These are phyloP conservation scores for Bacidia rubella DNA, from an alignment of 495 filamentous ascomycete genomes.

Conservation along the genomic window DNA sequence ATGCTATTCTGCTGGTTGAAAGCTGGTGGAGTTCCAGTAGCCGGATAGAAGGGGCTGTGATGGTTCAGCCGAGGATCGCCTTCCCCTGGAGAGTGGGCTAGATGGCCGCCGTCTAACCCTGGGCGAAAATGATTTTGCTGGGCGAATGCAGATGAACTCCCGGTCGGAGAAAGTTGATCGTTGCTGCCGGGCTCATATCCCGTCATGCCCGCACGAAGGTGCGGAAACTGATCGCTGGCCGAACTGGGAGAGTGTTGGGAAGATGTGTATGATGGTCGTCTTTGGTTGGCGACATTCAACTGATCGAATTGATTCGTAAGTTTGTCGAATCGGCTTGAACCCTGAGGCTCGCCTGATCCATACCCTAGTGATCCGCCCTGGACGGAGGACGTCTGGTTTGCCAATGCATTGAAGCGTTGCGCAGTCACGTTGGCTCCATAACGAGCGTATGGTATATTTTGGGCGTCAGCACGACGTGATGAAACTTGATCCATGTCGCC, in stretches of 20 bases:
- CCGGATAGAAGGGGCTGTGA: constrained; percentile 45
- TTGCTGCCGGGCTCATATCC: neutral
- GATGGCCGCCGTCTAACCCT: constrained; percentile 22
- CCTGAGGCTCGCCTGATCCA: neutral
- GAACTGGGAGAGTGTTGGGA: constrained; percentile 1
- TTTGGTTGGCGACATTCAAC: constrained; percentile 11
- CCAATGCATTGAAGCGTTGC: constrained; percentile 10
- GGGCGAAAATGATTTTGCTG: constrained; percentile 1
- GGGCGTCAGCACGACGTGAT: constrained; percentile 9
- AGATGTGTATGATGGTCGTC: constrained; percentile 8
- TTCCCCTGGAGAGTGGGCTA: constrained; percentile 39
- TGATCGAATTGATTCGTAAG: constrained; percentile 13
- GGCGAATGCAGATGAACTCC: constrained; percentile 7
- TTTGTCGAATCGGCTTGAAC: constrained; percentile 8
- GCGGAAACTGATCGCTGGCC: neutral
- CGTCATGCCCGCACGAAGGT: neutral
- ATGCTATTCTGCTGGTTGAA: constrained; percentile 33
- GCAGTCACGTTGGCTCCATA: constrained; percentile 1
- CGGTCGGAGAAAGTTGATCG: constrained; percentile 6
- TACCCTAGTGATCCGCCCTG: neutral
- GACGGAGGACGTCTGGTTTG: neutral
- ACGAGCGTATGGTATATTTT: constrained; percentile 7
- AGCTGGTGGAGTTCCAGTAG: constrained; percentile 32
- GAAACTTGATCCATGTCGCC: constrained; percentile 21
- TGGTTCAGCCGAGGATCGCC: constrained; percentile 38